A percentile compares a stretch with the other conserved stretches of the same genome.
Evolutionary conservation across 768 basidiomycete genomes (phyloP).

Genomic region (Floccularia luteovirens): DNA sequence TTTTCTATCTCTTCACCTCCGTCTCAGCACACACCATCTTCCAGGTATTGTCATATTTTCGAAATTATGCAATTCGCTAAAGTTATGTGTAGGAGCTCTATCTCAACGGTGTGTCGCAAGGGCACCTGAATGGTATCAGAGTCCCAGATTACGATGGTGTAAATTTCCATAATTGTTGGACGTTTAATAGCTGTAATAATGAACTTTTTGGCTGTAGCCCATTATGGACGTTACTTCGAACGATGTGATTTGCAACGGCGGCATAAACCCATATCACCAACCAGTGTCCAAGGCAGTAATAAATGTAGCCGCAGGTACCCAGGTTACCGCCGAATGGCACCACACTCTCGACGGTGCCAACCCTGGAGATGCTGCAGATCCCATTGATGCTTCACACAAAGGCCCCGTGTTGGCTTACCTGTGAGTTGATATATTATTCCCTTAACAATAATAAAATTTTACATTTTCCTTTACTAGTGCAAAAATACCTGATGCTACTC

Average conservation of each 20-base stretch:
- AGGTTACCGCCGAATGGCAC: constrained; percentile 46
- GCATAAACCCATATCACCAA: constrained; percentile 45
- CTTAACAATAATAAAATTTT: neutral
- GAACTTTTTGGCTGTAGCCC: constrained; percentile 26
- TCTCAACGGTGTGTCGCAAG: constrained; percentile 37
- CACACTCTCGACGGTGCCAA: constrained; percentile 37
- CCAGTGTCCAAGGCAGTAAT: constrained; percentile 38
- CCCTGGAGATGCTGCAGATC: constrained; percentile 32
- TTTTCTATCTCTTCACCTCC: constrained; percentile 21
- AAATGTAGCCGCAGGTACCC: constrained; percentile 42
- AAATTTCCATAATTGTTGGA: too few relatives aligned
- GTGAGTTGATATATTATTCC: constrained; percentile 17
- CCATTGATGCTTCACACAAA: constrained; percentile 36
- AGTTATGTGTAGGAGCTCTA: constrained; percentile 29
- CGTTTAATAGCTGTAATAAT: neutral
- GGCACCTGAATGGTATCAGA: constrained; percentile 28
- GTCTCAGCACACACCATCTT: constrained; percentile 45
- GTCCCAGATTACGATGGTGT: constrained; percentile 31
- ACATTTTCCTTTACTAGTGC: constrained; percentile 20
- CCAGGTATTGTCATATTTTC: constrained; percentile 22
- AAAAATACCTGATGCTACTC: constrained; percentile 31
- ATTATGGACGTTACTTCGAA: constrained; percentile 51
- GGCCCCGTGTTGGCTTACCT: constrained; percentile 42
- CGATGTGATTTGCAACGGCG: constrained; percentile 52
- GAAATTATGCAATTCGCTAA: too few relatives aligned